Evolutionary conservation across 2,329 filamentous ascomycete species (phyloP).

Genomic region (Cylindrodendrum hubeiense): DNA sequence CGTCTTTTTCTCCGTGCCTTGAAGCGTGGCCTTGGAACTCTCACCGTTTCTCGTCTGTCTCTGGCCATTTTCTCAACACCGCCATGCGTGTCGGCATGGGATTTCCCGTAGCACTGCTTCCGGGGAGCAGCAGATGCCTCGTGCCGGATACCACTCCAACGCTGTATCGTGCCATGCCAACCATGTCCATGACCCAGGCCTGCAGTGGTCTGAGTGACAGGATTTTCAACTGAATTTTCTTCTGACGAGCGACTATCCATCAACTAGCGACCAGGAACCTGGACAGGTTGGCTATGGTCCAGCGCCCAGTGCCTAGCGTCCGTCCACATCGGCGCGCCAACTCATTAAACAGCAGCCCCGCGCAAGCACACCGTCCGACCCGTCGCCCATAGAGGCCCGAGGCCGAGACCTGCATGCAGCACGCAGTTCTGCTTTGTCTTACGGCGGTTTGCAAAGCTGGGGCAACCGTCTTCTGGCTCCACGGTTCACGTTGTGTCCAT

Average conservation of each 20-base stretch:
- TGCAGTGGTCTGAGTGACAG: conserved; percentile 10
- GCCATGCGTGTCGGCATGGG: conserved; percentile 13
- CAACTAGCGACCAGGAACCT: conserved; percentile 14
- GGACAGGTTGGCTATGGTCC: neutral
- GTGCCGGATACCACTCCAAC: conserved; percentile 17
- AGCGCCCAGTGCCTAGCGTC: conserved; percentile 10
- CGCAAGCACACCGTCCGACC: conserved; percentile 1
- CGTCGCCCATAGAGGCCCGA: conserved; percentile 13
- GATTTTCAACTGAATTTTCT: conserved; percentile 19
- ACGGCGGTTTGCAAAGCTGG: neutral
- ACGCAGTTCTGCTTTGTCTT: conserved; percentile 12
- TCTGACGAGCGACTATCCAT: conserved; percentile 11
- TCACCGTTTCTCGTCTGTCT: conserved; percentile 21
- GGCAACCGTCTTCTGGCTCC: conserved; percentile 14
- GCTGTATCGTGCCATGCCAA: conserved; percentile 13
- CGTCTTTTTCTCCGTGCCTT: conserved; percentile 9
- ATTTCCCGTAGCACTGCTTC: conserved; percentile 20
- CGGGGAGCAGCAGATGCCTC: conserved; percentile 15
- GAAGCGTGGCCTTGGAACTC: conserved; percentile 1
- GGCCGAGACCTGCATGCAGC: conserved; percentile 30
- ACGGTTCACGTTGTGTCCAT: conserved; percentile 26
- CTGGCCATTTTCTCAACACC: conserved; percentile 13
- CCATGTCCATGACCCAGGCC: conserved; percentile 9
- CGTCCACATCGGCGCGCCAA: conserved; percentile 30
- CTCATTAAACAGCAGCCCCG: conserved; percentile 32